Evolutionary conservation across 495 filamentous ascomycete species (phyloP).

Genomic region (Bacidia rubella): DNA sequence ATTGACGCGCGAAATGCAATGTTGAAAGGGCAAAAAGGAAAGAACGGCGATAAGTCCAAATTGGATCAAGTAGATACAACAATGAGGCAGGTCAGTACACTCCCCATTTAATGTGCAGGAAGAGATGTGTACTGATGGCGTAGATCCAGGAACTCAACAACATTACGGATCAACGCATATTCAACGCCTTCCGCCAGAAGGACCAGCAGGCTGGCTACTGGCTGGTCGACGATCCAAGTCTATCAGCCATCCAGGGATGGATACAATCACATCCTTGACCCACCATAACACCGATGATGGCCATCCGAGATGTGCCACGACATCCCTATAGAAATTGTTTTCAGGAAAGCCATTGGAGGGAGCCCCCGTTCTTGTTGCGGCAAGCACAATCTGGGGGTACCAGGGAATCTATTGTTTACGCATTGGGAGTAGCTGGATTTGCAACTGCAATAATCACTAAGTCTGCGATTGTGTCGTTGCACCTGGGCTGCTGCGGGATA

Average conservation of each 20-base stretch:
- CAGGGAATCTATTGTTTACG: no score
- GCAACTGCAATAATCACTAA: no score
- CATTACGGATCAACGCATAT: slow-evolving; percentile 54
- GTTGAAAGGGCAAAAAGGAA: slow-evolving; percentile 50
- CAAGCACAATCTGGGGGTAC: no score
- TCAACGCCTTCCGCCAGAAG: slow-evolving; percentile 47
- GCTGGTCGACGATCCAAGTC: slow-evolving; percentile 56
- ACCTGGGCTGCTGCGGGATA: no score
- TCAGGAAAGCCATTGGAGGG: no score
- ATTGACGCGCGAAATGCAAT: slow-evolving; percentile 54
- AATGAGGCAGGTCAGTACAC: slow-evolving; percentile 50
- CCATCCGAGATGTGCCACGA: no score
- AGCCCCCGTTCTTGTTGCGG: no score
- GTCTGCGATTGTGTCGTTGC: no score
- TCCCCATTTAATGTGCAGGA: not conserved
- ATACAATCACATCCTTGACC: slow-evolving; percentile 26
- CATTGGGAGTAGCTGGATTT: no score
- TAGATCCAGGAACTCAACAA: slow-evolving; percentile 47
- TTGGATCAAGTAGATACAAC: slow-evolving; percentile 45
- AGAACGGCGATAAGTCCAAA: slow-evolving; percentile 40
- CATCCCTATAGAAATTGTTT: no score
- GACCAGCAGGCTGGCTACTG: slow-evolving; percentile 59
- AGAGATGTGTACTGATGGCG: slow-evolving; percentile 7
- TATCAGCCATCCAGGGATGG: slow-evolving; percentile 33
- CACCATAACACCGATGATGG: no score